Evolutionary conservation across 2,329 filamentous ascomycete genomes (phyloP), one percentile per base, ranked within the genome.

Genomic region (Exophiala oligosperma): DNA sequence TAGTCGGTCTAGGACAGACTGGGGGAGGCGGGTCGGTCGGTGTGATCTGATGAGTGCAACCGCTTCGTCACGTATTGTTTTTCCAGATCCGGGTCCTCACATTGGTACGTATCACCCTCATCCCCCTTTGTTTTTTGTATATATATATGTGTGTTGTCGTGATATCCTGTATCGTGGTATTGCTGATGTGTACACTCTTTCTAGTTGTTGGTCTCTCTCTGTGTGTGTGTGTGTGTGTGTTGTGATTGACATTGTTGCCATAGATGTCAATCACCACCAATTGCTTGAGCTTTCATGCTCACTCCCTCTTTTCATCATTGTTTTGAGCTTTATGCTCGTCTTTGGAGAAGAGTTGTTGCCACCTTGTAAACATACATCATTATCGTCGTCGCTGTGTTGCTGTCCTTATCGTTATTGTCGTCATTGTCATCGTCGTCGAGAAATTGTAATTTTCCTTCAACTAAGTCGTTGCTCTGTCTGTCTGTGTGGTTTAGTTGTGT

Each of bases 231-330:
- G 17, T 17, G 17, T 17, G 17, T 17, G 17, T 17, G 17, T 17
- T 17, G 17, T 17, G 17, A 17, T 17, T 17, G 17, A 17, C 17
- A 17, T 17, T 17, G 17, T 17, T 17, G 17, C 17, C 17, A 17
- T 17, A 17, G 17, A 17, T 17, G 17, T 17, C 17, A 17, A 17
- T 17, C 17, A 17, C 17, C 17, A 17, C 17, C 17, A 17, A 17
- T 17, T 17, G 17, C 17, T 17, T 17, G 26, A 28, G 26, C 26
- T 28, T 28, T 28, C 17, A 26, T 53, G 17, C 26, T 28, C 26
- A 7, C 26, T 28, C 7, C 4, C 57, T 63, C 57, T 63, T 63
- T 63, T 63, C 61, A 63, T 63, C 57, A 59, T 55, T 48, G 21
- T 48, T 9, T 54, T 47, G 43, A 49, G 61, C 61, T 60, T 60